Evolutionary conservation across 306 rosid genomes (phyloP), one percentile per base, ranked within the genome.

Genomic region (Quercus rubra): DNA sequence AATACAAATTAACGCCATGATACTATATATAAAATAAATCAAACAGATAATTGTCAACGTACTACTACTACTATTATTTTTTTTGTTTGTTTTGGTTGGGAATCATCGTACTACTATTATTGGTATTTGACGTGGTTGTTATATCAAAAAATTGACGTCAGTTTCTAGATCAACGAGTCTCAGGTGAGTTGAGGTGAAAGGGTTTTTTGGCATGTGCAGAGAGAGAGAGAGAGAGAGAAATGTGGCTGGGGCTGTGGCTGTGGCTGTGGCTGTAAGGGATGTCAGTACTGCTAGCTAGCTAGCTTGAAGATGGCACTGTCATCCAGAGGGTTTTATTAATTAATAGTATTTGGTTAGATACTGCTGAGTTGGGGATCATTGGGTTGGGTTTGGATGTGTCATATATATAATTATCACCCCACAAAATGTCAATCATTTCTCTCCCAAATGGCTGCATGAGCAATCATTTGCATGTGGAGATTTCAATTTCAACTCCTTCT

Each of bases 231-330:
- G 41, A 35, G 41, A 5, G 10, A 8, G 10, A 8, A 0, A 8
- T 8, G 11, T 1, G 43, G 10, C 43, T 38, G 43, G 0, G 43
- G 43, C 43, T 38, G 43, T 1, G 43, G 43, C 43, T 33, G 38
- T 1, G 38, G 79, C 85, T 80, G 76, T 77, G 75, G 79, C 80
- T 38, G 11, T 7, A 35, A 35, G 0, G 76, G 13, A 35, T 23
- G 25, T 82, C 63, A 27, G 46, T 38, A 38, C 11, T 38, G 46
- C 11, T 7, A 7, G 46, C 46, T 38, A 38, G 46, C 46, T 7
- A 38, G 46, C 11, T 68, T 71, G 71, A 80, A 85, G 90, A 82
- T 89, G 90, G 94, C 91, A 83, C 87, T 84, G 91, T 67, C 52
- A 67, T 67, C 35, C n/a, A 7, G 46, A 38, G 46, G 10, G 43